Conservation (phyloP, 192 early-diverging fungal genomes). For the Chytriomyces hyalinus region DNA sequence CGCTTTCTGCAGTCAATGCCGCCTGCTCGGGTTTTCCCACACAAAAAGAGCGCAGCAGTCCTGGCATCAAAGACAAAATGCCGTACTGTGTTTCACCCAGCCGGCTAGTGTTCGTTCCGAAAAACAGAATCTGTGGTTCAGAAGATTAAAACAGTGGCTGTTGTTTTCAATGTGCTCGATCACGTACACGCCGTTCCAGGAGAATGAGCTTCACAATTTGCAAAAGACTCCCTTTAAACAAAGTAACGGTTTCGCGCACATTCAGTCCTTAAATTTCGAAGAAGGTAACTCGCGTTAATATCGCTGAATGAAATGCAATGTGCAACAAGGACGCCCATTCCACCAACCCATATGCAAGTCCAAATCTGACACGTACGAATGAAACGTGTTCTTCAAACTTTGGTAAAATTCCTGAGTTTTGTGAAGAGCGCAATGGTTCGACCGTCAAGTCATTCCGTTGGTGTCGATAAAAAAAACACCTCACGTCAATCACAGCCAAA, state of each 20-base stretch:
- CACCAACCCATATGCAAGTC: conserved; percentile 4
- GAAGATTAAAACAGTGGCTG: not conserved
- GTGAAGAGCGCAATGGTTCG: too few relatives aligned
- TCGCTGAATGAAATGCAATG: not conserved
- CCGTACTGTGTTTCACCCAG: conserved; percentile 23
- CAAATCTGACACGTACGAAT: conserved; percentile 16
- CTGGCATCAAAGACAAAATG: conserved; percentile 23
- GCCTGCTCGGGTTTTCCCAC: not conserved
- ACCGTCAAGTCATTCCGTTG: not conserved
- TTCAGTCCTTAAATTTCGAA: conserved; percentile 2
- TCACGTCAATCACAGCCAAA: conserved; percentile 22
- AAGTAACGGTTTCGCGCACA: conserved; percentile 20
- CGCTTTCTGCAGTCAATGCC: not conserved
- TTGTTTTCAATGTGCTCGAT: not conserved
- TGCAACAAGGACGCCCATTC: too few relatives aligned
- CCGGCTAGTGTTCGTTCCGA: conserved; percentile 23
- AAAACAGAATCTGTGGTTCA: conserved; percentile 19
- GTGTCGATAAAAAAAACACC: not conserved
- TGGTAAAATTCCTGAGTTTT: conserved; percentile 19
- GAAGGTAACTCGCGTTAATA: not conserved
- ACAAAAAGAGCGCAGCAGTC: conserved; percentile 24
- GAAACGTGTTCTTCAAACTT: conserved; percentile 21
- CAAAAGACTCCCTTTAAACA: conserved; percentile 24
- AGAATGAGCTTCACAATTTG: conserved; percentile 35
- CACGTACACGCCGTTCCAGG: conserved; percentile 22